Evolutionary conservation across 2,329 filamentous ascomycete genomes (phyloP), one percentile per base, ranked within the genome.

Genomic region (Claviceps pusilla): DNA sequence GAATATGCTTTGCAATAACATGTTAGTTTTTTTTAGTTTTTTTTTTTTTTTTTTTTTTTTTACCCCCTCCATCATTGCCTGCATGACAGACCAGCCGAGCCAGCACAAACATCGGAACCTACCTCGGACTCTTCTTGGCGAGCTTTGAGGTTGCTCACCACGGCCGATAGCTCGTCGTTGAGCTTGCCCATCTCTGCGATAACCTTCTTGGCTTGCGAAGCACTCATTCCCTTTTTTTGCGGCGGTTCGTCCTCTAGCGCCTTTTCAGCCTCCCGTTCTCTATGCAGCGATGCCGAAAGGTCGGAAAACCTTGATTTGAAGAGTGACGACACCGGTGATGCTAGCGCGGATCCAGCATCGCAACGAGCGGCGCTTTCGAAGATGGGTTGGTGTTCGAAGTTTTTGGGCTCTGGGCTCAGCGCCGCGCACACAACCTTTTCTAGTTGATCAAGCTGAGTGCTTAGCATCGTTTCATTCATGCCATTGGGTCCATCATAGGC

Each of bases 101-200:
- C n/a, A n/a, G n/a, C n/a, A n/a, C n/a, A 14, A 29, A 9, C 9
- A 11, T 24, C 24, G 24, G 14, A 16, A 62, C 71, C 67, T 66
- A 75, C 79, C 64, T 81, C 75, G 47, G 77, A 76, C 65, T 84
- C 80, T 63, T 83, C 77, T 58, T 77, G 76, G 43, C 80, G 72
- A 43, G 72, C 72, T 54, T 73, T 70, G 24, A 84, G 69, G 54
- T 75, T 77, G 33, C 66, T 65, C 39, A 80, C 69, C 11, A 80
- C 70, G 5, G 66, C 67, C 5, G 73, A 70, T 41, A 84, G 65
- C 56, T 78, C 74, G 19, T 69, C 66, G 43, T 75, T 76, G 3
- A 84, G 65, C 57, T 71, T 71, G 53, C 59, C 59, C 53, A 65
- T 59, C 59, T 71, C 68, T 31, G 60, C 61, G 31, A 71, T 66